Conservation (phyloP, 2,329 filamentous ascomycete genomes). For the Lecanosticta acicola region DNA sequence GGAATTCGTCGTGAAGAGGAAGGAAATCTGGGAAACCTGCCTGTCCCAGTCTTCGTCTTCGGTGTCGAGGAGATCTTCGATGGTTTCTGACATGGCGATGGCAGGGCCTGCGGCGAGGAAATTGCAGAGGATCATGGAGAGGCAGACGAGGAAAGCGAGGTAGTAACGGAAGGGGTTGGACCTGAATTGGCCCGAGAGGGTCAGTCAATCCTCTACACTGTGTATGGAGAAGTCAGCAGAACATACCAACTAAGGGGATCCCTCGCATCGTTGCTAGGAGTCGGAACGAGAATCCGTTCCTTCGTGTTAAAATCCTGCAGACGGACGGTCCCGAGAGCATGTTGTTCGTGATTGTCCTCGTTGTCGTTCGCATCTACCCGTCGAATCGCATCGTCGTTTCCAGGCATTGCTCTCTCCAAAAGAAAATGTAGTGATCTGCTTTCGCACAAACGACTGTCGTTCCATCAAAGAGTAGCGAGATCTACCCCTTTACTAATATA, state of each 20-base stretch:
- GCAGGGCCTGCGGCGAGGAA: conserved; percentile 53
- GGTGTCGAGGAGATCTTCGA: conserved; percentile 44
- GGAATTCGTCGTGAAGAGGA: conserved; percentile 50
- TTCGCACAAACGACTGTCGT: too few species aligned
- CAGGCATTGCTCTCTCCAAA: background rate
- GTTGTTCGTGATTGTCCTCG: background rate
- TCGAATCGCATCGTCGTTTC: background rate
- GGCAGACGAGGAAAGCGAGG: conserved; percentile 46
- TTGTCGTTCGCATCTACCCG: background rate
- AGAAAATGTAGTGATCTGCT: too few species aligned
- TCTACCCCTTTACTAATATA: background rate
- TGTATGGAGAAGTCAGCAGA: background rate
- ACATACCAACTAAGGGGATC: conserved; percentile 48
- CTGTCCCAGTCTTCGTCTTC: conserved; percentile 16
- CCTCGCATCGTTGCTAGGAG: conserved; percentile 46
- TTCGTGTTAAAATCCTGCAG: conserved; percentile 15
- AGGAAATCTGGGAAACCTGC: conserved; percentile 44
- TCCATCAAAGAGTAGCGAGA: too few species aligned
- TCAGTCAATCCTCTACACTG: background rate
- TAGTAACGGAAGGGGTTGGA: conserved; percentile 45
- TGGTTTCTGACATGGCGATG: conserved; percentile 47
- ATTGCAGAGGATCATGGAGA: conserved; percentile 53
- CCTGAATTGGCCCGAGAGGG: conserved; percentile 14
- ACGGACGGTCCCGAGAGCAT: conserved; percentile 5
- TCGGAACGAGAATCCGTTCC: conserved; percentile 47